phyloP scores from a whole-genome alignment of 306 rosid genomes.

The Abrus precatorius region DNA sequence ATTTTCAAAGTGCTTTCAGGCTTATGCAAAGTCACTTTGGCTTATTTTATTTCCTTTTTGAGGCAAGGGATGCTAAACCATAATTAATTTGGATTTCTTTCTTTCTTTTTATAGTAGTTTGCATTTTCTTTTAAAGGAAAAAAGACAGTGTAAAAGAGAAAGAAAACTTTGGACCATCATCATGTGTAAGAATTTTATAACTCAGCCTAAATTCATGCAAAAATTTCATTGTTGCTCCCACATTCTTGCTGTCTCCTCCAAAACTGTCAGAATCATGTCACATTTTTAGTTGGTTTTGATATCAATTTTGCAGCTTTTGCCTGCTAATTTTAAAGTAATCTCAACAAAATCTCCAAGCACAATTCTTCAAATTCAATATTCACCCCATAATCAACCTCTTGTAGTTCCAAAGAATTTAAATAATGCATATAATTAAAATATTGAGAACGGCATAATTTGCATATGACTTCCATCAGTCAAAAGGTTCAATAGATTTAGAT shows the following conservation, averaged over 20 bases:
- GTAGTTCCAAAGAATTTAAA: constrained; percentile 14
- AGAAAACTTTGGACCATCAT: constrained; percentile 22
- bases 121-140: neutral
- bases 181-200: constrained; percentile 44
- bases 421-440: constrained; percentile 2
- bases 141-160: constrained; percentile 8
- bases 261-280: constrained; percentile 49
- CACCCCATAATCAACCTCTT: constrained; percentile 14
- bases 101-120: constrained; percentile 41
- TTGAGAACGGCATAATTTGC: neutral
- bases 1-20: constrained; percentile 24
- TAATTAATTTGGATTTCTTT: neutral
- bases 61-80: constrained; percentile 1
- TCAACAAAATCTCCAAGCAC: neutral
- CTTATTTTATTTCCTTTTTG: constrained; percentile 42
- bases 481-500: neutral
- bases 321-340: constrained; percentile 32
- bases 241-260: constrained; percentile 50
- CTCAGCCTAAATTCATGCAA: constrained; percentile 5
- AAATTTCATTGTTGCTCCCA: constrained; percentile 36
- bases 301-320: constrained; percentile 42
- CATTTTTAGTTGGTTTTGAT: constrained; percentile 41
- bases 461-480: neutral
- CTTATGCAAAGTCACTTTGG: constrained; percentile 38
- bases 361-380: constrained; percentile 23